phyloP scores from a whole-genome alignment of 1,139 yeast species.

The Blastobotrys aristatus region DNA sequence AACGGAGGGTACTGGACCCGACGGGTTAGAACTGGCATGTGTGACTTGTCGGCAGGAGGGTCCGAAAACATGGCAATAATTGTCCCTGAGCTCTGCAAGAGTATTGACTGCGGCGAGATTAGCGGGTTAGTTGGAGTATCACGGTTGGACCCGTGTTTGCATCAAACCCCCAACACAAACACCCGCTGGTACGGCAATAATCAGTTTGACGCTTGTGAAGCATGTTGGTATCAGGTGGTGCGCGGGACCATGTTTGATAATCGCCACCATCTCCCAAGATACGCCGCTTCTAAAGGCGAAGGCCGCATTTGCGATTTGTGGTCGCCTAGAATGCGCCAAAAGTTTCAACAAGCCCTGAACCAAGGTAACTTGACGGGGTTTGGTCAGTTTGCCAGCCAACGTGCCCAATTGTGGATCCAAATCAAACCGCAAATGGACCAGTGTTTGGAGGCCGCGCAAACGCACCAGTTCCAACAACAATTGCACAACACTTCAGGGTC shows the following conservation, averaged over 20 bases:
- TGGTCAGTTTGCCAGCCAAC: neutral
- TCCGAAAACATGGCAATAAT: too few relatives aligned
- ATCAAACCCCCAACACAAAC: neutral
- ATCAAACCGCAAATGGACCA: neutral
- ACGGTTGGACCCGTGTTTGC: too few relatives aligned
- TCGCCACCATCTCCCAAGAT: neutral
- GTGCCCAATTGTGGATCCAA: neutral
- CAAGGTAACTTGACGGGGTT: neutral
- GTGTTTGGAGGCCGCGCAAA: neutral
- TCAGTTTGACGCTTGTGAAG: slow-evolving; percentile 2
- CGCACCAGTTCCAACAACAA: neutral
- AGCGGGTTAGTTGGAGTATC: too few relatives aligned
- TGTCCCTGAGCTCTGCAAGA: too few relatives aligned
- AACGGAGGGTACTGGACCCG: too few relatives aligned
- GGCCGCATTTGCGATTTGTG: neutral
- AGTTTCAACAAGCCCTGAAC: neutral
- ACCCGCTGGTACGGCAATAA: slow-evolving; percentile 4
- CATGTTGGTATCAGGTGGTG: neutral
- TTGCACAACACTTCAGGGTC: neutral
- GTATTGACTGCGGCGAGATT: too few relatives aligned
- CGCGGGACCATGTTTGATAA: neutral
- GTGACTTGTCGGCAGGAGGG: too few relatives aligned
- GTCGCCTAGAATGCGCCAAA: slow-evolving; percentile 2
- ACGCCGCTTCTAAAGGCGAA: neutral
- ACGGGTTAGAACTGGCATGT: too few relatives aligned